Percentiles rank a stretch among this genome's conserved stretches.
Evolutionary conservation across 768 basidiomycete genomes (phyloP).

Genomic region (Rossbeevera mucosa): DNA sequence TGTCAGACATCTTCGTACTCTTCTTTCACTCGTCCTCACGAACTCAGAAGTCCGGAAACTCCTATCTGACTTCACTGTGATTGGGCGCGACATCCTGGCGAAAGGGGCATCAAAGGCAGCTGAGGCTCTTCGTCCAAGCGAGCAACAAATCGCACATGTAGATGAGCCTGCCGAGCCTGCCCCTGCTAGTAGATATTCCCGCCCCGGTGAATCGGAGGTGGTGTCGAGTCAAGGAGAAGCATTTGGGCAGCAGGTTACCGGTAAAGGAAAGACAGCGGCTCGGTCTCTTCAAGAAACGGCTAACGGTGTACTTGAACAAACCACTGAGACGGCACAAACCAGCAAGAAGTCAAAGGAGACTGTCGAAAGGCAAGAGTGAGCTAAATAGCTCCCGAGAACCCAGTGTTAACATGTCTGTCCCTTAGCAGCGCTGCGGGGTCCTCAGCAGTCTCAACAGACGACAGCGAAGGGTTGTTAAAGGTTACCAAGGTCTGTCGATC

Average conservation of each 20-base stretch:
- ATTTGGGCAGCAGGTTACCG: conserved; percentile 22
- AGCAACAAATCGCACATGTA: conserved; percentile 57
- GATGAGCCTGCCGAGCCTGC: conserved; percentile 57
- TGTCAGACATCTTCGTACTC: conserved; percentile 80
- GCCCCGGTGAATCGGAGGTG: conserved; percentile 38
- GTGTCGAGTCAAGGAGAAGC: conserved; percentile 30
- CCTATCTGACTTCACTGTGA: conserved; percentile 67
- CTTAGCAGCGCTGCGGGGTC: conserved; percentile 25
- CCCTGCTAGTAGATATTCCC: conserved; percentile 39
- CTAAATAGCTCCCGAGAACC: neutral
- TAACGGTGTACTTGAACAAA: conserved; percentile 1
- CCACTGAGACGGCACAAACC: conserved; percentile 9
- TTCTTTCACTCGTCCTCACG: conserved; percentile 81
- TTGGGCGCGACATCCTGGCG: conserved; percentile 82
- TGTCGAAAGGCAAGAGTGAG: conserved; percentile 15
- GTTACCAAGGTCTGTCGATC: conserved; percentile 26
- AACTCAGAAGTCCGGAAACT: conserved; percentile 93
- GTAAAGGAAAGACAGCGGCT: conserved; percentile 14
- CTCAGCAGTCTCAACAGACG: conserved; percentile 17
- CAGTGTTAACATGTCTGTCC: neutral
- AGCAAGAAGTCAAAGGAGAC: neutral
- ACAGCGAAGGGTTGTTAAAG: conserved; percentile 22
- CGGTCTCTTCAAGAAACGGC: conserved; percentile 10
- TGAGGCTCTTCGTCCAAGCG: conserved; percentile 57
- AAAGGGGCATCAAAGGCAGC: conserved; percentile 69